Base-by-base conservation (phyloP, 768 basidiomycete species). In the Mycena chlorophos region DNA sequence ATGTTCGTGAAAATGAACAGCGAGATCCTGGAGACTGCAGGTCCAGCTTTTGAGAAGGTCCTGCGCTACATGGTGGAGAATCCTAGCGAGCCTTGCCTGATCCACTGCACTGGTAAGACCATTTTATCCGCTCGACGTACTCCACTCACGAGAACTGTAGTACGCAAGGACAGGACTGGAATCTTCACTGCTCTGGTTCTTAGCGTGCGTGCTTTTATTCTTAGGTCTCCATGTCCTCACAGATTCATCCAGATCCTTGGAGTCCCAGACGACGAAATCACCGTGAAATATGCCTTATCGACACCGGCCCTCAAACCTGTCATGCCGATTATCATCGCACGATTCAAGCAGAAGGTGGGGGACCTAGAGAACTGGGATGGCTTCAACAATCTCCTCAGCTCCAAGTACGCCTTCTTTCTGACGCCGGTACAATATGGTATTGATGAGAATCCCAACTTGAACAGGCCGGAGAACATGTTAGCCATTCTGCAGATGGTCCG, bases 141-240 rank as follows among this genome's bases (percentile, higher is more conserved):
- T n/a, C n/a, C n/a, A n/a, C n/a, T n/a, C n/a, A n/a, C n/a, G n/a
- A n/a, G n/a, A n/a, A n/a, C n/a, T 27, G 5, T 46, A 78, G 75
- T 69, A 20, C 78, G 78, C 3, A 78, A 79, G 56, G 76, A 79
- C 63, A 61, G 78, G 27, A 77, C 76, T 4, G 77, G 75, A 4
- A 51, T 76, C 12, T 69, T 75, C 52, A 66, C 69, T 8, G 74
- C 74, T 19, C 51, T 75, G 10, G 60, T 76, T 8, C 62, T 75
- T 34, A 60, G 70, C 66, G 73, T 75, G 42, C n/a, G n/a, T 29
- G 54, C 22, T 39, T 26, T 43, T 29, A n/a, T 51, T 16, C 29
- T 14, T 28, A n/a, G 26, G 37, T 22, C 30, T 30, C 17, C 47
- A 38, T n/a, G 12, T 17, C 27, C 14, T 54, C 34, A 19, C 25